A percentile compares a stretch with the other conserved stretches of the same genome.
Conservation (phyloP, 2,329 filamentous ascomycete species). For the Allantophomopsis lycopodina region DNA sequence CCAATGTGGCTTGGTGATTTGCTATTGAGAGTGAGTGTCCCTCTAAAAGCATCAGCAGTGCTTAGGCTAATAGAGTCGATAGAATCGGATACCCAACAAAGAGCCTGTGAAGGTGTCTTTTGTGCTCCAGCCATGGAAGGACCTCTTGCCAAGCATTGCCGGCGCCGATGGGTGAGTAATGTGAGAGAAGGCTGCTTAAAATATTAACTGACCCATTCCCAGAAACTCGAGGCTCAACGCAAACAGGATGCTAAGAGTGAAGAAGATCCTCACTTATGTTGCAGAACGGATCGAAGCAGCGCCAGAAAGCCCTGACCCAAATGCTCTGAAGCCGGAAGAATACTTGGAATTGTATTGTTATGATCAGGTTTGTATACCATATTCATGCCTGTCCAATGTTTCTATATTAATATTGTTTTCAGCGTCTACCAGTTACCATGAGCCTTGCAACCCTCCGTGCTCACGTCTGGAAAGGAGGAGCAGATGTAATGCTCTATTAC, state of each 20-base stretch:
- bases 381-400: not conserved
- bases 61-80: constrained; percentile 1
- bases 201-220: not conserved
- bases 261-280: constrained; percentile 87
- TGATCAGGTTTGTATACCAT: constrained; percentile 57
- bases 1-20: constrained; percentile 90
- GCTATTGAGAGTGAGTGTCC: constrained; percentile 46
- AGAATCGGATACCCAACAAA: constrained; percentile 73
- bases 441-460: constrained; percentile 86
- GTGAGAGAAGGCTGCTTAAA: not conserved
- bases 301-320: constrained; percentile 41
- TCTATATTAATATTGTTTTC: not conserved
- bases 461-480: constrained; percentile 90
- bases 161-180: constrained; percentile 50
- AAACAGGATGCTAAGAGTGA: constrained; percentile 89
- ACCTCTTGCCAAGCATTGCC: constrained; percentile 60
- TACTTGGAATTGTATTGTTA: constrained; percentile 94
- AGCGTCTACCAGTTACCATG: constrained; percentile 61
- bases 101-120: constrained; percentile 97
- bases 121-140: constrained; percentile 69
- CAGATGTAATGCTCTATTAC: constrained; percentile 83
- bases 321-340: constrained; percentile 66
- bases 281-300: constrained; percentile 76
- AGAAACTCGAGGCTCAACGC: constrained; percentile 86
- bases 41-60: not conserved